phyloP scores from a whole-genome alignment of 2,329 filamentous ascomycete genomes.

The Thelonectria rubi region DNA sequence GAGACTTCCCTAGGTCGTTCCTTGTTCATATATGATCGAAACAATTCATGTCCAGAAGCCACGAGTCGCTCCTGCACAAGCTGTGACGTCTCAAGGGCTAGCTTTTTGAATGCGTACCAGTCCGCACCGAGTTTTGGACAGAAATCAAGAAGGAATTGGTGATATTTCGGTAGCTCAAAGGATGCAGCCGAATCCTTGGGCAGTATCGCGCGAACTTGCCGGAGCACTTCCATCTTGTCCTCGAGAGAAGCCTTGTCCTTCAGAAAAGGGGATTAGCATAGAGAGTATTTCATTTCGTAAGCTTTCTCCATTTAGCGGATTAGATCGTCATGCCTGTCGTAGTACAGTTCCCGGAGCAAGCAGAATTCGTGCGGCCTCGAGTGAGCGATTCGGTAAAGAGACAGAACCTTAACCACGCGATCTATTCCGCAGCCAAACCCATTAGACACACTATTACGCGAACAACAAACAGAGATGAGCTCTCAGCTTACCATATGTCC shows the following conservation, averaged over 20 bases:
- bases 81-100: background rate
- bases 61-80: no score
- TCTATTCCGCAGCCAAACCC: background rate
- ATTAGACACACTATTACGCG: background rate
- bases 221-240: background rate
- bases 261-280: no score
- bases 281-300: background rate
- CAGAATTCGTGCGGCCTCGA: background rate
- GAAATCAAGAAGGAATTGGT: background rate
- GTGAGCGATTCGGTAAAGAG: background rate
- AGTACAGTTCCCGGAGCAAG: background rate
- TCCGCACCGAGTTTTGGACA: background rate
- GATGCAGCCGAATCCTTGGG: background rate
- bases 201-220: background rate
- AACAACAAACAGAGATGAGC: background rate
- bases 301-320: background rate
- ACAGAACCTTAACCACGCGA: background rate
- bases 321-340: background rate
- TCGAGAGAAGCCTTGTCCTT: background rate
- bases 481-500: background rate
- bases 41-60: no score
- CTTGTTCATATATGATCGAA: no score
- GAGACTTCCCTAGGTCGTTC: no score
- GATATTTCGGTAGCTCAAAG: background rate
- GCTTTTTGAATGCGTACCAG: background rate